Base-by-base conservation (phyloP, 257 asterid species). In the Penstemon newberryi region DNA sequence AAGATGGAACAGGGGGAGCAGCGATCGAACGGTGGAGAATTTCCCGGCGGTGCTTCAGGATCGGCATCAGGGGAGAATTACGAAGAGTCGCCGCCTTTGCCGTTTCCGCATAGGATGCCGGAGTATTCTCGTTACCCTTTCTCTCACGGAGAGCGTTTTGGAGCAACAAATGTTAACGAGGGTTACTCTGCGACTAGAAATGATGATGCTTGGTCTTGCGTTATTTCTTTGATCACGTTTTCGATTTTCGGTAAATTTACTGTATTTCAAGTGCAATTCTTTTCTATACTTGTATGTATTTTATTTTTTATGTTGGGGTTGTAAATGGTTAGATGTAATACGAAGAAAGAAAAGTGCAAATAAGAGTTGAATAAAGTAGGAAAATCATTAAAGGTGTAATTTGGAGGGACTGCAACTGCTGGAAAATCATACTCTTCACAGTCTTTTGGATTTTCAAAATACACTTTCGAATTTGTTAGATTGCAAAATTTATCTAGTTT, bases 191-290 rank as follows among this genome's bases (percentile, higher is more conserved):
- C 11, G 53, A 49, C 18, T 11, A 56, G 75, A 11, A 25, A 25
- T 25, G 87, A 74, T 41, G 95, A 89, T 56, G 63, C 84, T 2
- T 79, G 83, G 84, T 86, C 96, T 6, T 86, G 92, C 79, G 62
- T 86, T 5, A 70, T 86, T 56, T 81, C 83, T 54, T 56, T 84
- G 39, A 58, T 87, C 55, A 59, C 87, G 60, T 86, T 87, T 80
- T 79, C 88, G 73, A 60, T 83, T 59, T 86, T 86, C 33, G 92
- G 98, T 89, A 85, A 63, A 3, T 25, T 72, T 56, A 10, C 42
- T 38, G 9, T 10, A 8, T 44, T 66, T 52, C 50, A 10, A 37
- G 7, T 15, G 52, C 67, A 7, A n/a, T 19, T 10, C 41, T 39
- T 46, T 50, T 46, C 19, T 33, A 4, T 46, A 46, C 65, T 15